Conservation (phyloP, 1,284 basidiomycete species). For the Golubevia pallescens region DNA sequence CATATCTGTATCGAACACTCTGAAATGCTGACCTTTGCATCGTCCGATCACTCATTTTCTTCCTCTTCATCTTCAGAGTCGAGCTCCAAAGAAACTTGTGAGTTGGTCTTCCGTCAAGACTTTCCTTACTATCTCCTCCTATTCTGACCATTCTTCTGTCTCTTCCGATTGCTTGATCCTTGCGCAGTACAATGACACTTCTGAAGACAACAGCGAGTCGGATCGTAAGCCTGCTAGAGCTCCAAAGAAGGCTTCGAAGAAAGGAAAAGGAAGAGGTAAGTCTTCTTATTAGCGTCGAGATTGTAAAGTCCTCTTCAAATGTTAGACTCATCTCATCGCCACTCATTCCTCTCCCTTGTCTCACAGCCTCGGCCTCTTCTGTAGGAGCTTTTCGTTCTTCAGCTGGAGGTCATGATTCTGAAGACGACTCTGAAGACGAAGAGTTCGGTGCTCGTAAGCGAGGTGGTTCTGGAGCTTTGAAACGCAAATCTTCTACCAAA, state of each 20-base stretch:
- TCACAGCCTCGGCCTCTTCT: conserved; percentile 17
- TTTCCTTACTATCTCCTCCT: background rate
- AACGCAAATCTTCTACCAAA: conserved; percentile 5
- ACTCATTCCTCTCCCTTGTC: background rate
- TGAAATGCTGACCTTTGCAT: background rate
- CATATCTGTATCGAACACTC: too few species aligned
- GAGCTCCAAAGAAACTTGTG: conserved; percentile 21
- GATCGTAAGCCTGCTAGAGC: conserved; percentile 19
- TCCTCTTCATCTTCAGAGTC: conserved; percentile 7
- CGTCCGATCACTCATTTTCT: background rate
- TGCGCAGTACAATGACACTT: conserved; percentile 10
- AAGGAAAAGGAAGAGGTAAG: background rate
- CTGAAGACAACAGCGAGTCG: conserved; percentile 23
- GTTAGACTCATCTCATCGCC: background rate
- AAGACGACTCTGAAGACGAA: conserved; percentile 24
- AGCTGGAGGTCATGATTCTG: conserved; percentile 16
- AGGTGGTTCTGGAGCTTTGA: conserved; percentile 4
- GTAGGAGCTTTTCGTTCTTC: conserved; percentile 15
- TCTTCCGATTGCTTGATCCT: background rate
- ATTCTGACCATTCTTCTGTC: conserved; percentile 4
- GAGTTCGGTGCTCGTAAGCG: conserved; percentile 20
- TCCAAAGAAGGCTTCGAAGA: conserved; percentile 13
- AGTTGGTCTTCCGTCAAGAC: conserved; percentile 5
- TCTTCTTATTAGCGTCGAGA: background rate
- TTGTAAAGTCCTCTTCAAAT: background rate